A percentile compares a stretch with the other conserved stretches of the same genome.
Evolutionary conservation across 768 basidiomycete genomes (phyloP).

Genomic region (Kwoniella sp.): DNA sequence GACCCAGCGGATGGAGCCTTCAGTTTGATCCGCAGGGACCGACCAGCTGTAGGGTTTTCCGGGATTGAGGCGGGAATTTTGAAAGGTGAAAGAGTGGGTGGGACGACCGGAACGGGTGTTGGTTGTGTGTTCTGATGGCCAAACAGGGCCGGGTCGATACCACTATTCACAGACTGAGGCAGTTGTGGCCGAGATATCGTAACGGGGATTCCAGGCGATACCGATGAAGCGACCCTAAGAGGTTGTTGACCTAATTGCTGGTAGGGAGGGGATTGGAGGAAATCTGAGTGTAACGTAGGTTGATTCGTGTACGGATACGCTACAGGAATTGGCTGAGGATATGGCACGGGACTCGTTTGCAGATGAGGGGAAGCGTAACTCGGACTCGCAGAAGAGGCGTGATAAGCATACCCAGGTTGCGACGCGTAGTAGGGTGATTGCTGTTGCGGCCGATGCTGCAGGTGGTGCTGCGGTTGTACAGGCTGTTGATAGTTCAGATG

Average conservation of each 20-base stretch:
- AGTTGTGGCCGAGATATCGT: not conserved
- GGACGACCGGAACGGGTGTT: not conserved
- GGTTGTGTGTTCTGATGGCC: not conserved
- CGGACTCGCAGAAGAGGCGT: not conserved
- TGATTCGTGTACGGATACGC: not conserved
- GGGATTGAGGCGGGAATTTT: not conserved
- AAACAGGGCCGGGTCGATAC: conserved; percentile 11
- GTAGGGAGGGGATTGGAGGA: not conserved
- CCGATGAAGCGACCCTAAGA: not conserved
- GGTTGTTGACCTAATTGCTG: not conserved
- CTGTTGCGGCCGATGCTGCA: not conserved
- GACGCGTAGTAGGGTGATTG: not conserved
- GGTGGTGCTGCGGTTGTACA: not conserved
- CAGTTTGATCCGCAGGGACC: conserved; percentile 3
- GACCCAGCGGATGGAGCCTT: not conserved
- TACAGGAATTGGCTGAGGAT: not conserved
- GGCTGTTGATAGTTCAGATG: conserved; percentile 11
- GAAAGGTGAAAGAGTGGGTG: not conserved
- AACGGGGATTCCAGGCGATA: not conserved
- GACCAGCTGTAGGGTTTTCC: not conserved
- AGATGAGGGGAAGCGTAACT: not conserved
- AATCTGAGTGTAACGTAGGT: not conserved
- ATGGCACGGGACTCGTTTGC: not conserved
- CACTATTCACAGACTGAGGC: conserved; percentile 7
- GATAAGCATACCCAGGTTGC: not conserved